phyloP scores from a whole-genome alignment of 1,139 yeast species.

The Kurtzmaniella quercitrusa region DNA sequence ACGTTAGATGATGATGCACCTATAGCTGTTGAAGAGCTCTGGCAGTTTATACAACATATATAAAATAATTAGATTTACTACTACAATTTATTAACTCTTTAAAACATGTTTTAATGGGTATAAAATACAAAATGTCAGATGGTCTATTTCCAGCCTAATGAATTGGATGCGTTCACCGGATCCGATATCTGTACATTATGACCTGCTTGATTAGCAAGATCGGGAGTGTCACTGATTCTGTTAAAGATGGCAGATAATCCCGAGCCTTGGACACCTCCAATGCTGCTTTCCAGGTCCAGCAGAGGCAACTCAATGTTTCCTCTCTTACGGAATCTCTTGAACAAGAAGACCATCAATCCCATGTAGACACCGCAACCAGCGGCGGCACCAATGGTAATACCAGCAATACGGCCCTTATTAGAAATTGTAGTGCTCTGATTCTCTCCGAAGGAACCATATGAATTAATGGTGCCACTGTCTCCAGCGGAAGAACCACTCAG shows the following conservation, averaged over 20 bases:
- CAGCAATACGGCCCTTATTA: conserved; percentile 46
- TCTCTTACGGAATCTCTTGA: conserved; percentile 36
- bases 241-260: conserved; percentile 32
- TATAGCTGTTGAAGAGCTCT: conserved; percentile 38
- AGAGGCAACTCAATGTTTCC: conserved; percentile 36
- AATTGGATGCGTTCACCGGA: conserved; percentile 45
- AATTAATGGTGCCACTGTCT: conserved; percentile 14
- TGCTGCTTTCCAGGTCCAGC: conserved; percentile 39
- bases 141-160: conserved; percentile 40
- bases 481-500: conserved; percentile 15
- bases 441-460: conserved; percentile 43
- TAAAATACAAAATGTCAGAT: conserved; percentile 2
- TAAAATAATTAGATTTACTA: not conserved
- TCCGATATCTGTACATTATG: conserved; percentile 35
- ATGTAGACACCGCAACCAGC: conserved; percentile 60
- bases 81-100: not conserved
- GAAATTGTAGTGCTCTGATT: conserved; percentile 15
- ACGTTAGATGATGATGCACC: conserved; percentile 55
- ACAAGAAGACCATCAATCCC: conserved; percentile 44
- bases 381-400: conserved; percentile 64
- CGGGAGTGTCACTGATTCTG: conserved; percentile 19
- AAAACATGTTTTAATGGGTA: conserved; percentile 3
- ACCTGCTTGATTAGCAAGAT: conserved; percentile 12
- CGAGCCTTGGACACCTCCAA: conserved; percentile 21
- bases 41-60: conserved; percentile 16